Conservation (phyloP, 805 yeast species). For the Barnettozyma vustinii region DNA sequence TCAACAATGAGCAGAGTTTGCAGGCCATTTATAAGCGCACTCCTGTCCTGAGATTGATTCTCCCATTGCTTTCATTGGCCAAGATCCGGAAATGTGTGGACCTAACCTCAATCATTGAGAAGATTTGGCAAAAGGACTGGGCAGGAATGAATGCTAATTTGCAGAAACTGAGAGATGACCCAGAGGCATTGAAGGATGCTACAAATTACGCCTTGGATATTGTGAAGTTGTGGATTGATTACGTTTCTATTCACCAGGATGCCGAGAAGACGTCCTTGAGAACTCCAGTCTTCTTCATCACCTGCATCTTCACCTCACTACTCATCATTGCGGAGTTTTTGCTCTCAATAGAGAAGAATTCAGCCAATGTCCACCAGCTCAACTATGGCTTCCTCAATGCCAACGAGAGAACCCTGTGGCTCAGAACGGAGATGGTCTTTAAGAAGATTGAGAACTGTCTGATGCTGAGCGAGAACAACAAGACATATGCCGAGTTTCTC, state of each 20-base stretch:
- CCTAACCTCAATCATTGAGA: slow-evolving; percentile 54
- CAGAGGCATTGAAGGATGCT: slow-evolving; percentile 62
- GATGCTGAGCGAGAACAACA: slow-evolving; percentile 45
- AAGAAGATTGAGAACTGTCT: slow-evolving; percentile 56
- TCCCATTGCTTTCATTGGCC: slow-evolving; percentile 63
- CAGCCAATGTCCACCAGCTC: slow-evolving; percentile 24
- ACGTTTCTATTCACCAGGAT: slow-evolving; percentile 58
- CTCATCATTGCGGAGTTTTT: slow-evolving; percentile 60
- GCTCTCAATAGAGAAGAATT: slow-evolving; percentile 50
- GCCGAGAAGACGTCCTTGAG: slow-evolving; percentile 63
- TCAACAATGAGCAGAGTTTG: slow-evolving; percentile 43
- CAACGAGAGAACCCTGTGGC: slow-evolving; percentile 58
- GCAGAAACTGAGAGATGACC: slow-evolving; percentile 42
- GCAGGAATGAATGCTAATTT: slow-evolving; percentile 52
- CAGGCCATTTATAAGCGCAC: slow-evolving; percentile 41
- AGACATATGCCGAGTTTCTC: slow-evolving; percentile 54
- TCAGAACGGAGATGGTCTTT: slow-evolving; percentile 54
- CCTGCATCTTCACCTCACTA: slow-evolving; percentile 61
- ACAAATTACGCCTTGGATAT: slow-evolving; percentile 52
- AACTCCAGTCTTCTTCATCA: slow-evolving; percentile 71
- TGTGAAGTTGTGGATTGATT: slow-evolving; percentile 65
- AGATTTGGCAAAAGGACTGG: slow-evolving; percentile 67
- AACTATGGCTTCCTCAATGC: slow-evolving; percentile 29
- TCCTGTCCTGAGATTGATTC: slow-evolving; percentile 55
- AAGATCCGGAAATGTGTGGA: slow-evolving; percentile 60